phyloP scores from a whole-genome alignment of 441 rosid species.

The Breynia disticha region DNA sequence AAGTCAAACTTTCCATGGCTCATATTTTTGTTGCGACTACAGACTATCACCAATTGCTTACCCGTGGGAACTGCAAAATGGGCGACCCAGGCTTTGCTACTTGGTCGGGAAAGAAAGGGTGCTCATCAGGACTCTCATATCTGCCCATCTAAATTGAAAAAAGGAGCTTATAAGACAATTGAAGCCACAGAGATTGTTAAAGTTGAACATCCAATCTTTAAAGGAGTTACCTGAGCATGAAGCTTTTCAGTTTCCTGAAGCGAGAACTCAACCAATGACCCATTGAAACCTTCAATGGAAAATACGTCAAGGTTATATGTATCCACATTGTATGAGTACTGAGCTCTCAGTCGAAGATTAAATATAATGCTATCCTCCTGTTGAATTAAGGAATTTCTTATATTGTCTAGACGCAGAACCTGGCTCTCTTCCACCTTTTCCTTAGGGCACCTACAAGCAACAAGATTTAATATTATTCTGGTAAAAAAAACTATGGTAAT shows the following conservation, averaged over 20 bases:
- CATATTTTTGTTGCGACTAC: no score
- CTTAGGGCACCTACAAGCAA: constrained; percentile 11
- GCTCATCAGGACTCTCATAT: constrained; percentile 87
- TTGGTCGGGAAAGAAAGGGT: constrained; percentile 71
- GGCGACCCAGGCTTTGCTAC: constrained; percentile 68
- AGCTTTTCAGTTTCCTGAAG: constrained; percentile 78
- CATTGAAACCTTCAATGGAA: constrained; percentile 64
- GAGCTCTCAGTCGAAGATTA: constrained; percentile 75
- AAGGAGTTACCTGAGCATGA: constrained; percentile 57
- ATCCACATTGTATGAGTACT: constrained; percentile 64
- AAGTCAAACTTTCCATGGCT: no score
- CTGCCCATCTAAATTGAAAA: constrained; percentile 57
- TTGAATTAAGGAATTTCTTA: constrained; percentile 60
- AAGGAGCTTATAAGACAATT: not conserved
- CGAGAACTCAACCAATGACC: constrained; percentile 80
- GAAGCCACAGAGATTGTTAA: not conserved
- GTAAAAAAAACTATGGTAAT: no score
- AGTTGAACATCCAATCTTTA: not conserved
- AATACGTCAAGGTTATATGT: constrained; percentile 70
- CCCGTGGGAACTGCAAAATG: constrained; percentile 76
- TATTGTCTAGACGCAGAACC: constrained; percentile 59
- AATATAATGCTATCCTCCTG: constrained; percentile 94
- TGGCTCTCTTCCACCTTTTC: constrained; percentile 69
- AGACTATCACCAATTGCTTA: constrained; percentile 1
- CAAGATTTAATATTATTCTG: not conserved